These are phyloP conservation scores for Rhynchosporium graminicola DNA, from an alignment of 2,329 filamentous ascomycete genomes.

Conservation along the genomic window DNA sequence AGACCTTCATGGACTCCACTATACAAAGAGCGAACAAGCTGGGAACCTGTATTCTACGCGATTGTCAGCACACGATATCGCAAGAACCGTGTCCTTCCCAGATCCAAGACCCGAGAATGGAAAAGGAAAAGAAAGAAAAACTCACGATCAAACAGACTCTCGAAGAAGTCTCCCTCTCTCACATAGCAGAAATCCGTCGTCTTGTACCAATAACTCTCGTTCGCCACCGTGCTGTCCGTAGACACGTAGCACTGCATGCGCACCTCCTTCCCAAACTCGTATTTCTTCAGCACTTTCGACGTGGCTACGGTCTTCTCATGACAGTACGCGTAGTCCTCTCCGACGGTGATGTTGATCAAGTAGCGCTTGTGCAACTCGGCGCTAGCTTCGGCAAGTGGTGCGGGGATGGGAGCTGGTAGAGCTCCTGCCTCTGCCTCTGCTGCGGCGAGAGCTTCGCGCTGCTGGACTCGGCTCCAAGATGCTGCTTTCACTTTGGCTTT, in stretches of 20 bases:
- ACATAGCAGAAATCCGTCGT: slow-evolving; percentile 34
- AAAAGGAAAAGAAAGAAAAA: not conserved
- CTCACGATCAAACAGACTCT: slow-evolving; percentile 30
- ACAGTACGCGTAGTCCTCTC: slow-evolving; percentile 29
- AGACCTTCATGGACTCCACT: not conserved
- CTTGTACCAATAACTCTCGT: slow-evolving; percentile 26
- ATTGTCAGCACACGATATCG: not conserved
- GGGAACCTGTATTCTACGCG: slow-evolving; percentile 17
- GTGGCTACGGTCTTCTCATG: slow-evolving; percentile 6
- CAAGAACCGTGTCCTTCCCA: not conserved
- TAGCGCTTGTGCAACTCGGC: slow-evolving; percentile 20
- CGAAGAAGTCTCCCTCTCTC: slow-evolving; percentile 27
- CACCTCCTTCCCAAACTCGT: slow-evolving; percentile 18
- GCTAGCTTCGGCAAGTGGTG: slow-evolving; percentile 1
- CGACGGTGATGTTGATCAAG: slow-evolving; percentile 29
- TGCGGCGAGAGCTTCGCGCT: slow-evolving; percentile 4
- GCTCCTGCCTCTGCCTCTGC: not conserved
- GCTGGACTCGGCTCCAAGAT: not conserved
- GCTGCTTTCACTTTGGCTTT: not conserved
- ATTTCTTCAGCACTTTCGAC: slow-evolving; percentile 15
- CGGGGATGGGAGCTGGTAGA: not conserved
- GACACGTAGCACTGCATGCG: slow-evolving; percentile 21
- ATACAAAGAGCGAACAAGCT: slow-evolving; percentile 10
- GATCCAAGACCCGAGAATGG: not conserved
- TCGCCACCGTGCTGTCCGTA: slow-evolving; percentile 1